Conservation (phyloP, 768 basidiomycete species). For the Pleurotus platypus region DNA sequence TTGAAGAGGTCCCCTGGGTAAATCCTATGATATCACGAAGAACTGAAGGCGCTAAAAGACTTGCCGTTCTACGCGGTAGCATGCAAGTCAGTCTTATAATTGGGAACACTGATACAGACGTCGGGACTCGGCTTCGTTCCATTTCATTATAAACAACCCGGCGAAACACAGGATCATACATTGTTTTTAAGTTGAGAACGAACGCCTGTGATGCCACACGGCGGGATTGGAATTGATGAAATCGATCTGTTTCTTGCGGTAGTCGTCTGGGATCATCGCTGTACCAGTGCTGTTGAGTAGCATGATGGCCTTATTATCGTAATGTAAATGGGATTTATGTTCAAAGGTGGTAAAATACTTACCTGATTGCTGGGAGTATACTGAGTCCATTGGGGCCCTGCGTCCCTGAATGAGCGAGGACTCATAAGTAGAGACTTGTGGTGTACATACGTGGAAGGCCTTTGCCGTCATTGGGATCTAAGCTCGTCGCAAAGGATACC, state of each 20-base stretch:
- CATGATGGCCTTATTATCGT: conserved; percentile 21
- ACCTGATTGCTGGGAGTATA: conserved; percentile 25
- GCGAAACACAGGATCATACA: background rate
- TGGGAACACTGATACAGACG: too few relatives aligned
- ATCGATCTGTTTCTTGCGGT: conserved; percentile 30
- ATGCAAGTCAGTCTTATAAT: too few relatives aligned
- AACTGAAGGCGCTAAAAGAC: too few relatives aligned
- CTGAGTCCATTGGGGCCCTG: conserved; percentile 27
- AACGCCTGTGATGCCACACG: conserved; percentile 15
- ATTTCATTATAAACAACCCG: background rate
- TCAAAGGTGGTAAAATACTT: background rate
- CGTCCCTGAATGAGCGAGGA: background rate
- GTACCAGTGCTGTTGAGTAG: conserved; percentile 32
- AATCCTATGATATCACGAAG: too few relatives aligned
- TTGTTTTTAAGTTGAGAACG: background rate
- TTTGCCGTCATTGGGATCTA: conserved; percentile 35
- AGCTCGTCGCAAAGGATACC: conserved; percentile 35
- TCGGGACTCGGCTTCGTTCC: background rate
- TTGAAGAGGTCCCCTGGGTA: too few relatives aligned
- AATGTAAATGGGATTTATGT: background rate
- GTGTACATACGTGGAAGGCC: conserved; percentile 24
- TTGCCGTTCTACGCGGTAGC: too few relatives aligned
- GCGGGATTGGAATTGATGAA: conserved; percentile 30
- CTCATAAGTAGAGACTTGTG: conserved; percentile 6
- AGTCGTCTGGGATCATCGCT: conserved; percentile 32